phyloP scores from a whole-genome alignment of 75 land plant species.

The Chamaecyparis obtusa region DNA sequence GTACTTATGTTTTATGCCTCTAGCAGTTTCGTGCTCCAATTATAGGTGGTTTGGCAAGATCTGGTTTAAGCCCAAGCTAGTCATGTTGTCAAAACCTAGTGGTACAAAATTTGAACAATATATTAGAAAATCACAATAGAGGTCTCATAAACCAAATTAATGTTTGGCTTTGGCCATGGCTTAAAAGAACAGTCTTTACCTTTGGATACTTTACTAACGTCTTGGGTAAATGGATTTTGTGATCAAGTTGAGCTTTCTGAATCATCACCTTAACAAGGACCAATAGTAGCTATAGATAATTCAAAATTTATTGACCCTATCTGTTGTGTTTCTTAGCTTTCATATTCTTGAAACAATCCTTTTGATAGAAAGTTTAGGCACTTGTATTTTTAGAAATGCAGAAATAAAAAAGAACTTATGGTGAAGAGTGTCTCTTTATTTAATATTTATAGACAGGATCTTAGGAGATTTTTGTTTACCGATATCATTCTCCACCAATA shows the following conservation, averaged over 20 bases:
- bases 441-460: neutral
- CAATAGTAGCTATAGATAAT: neutral
- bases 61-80: neutral
- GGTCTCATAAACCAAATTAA: neutral
- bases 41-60: neutral
- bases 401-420: neutral
- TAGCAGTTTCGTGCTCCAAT: neutral
- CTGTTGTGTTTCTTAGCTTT: neutral
- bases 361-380: neutral
- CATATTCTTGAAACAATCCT: neutral
- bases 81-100: neutral
- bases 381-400: neutral
- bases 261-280: neutral
- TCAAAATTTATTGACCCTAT: neutral
- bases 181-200: neutral
- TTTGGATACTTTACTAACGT: neutral
- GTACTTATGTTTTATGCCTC: neutral
- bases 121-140: neutral
- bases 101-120: neutral
- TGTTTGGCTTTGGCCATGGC: neutral
- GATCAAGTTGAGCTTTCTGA: neutral
- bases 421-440: neutral
- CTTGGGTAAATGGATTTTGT: neutral
- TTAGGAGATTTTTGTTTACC: neutral
- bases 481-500: neutral